Evolutionary conservation across 345 rosid genomes (phyloP), one percentile per base, ranked within the genome.

Genomic region (Salix viminalis): DNA sequence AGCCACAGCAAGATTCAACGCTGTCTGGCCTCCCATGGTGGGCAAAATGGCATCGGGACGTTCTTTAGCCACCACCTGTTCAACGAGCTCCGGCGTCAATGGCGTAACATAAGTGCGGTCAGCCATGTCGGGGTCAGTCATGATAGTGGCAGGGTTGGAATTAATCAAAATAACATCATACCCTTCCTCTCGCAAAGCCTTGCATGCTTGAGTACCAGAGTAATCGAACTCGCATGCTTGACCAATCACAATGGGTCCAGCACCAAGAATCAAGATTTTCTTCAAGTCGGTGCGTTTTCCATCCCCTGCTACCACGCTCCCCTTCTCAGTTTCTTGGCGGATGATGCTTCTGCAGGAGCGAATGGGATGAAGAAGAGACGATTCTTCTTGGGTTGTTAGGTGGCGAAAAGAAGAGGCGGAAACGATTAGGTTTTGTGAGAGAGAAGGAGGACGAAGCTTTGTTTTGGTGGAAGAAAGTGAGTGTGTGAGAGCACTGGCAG

Each of bases 21-120:
- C 98, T 13, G 99, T 96, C 84, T 96, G 99, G 15, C 99, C 99
- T 1, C 99, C 99, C 99, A 96, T 93, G 5, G 99, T 93, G 7
- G 99, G 99, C 56, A 96, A 79, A 13, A 96, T 54, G 16, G 98
- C 96, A 60, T 96, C 97, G 11, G 98, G 99, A 5, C 96, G 89
- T 80, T 96, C 99, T 67, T 90, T 91, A 50, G 84, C 83, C 41
- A 96, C 88, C 41, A 96, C 91, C 46, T 92, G 91, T 86, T 91
- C 97, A 4, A 96, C 96, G 67, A 96, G 86, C 60, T 91, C 98
- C 16, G 96, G 94, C 6, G 96, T 92, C 97, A 96, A 89, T 1
- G 99, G 99, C 28, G 94, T 82, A 44, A 96, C 77, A 78, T 96
- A 96, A 56, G 99, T 96, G 84, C 89, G 83, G 79, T 91, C 89